These are phyloP conservation scores for Fusarium sp. DNA, from an alignment of 2,329 filamentous ascomycete species.

Conservation along the genomic window DNA sequence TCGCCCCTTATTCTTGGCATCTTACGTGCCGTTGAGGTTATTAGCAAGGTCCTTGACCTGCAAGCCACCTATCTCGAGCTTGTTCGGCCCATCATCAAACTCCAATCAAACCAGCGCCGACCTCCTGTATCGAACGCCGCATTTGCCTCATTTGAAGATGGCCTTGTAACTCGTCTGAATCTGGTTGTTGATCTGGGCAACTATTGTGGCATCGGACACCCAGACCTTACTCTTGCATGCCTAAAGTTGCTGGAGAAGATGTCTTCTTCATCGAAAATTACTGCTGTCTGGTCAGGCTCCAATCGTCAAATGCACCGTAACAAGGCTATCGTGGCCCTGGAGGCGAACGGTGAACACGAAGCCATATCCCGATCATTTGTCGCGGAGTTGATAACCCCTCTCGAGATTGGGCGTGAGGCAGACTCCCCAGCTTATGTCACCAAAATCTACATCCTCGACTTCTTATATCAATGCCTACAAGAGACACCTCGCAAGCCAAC, in stretches of 20 bases:
- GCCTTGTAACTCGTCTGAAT: constrained; percentile 80
- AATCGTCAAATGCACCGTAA: constrained; percentile 74
- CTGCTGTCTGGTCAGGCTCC: constrained; percentile 72
- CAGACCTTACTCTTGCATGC: constrained; percentile 81
- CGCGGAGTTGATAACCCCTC: constrained; percentile 70
- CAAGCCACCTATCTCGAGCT: constrained; percentile 93
- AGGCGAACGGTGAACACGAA: constrained; percentile 81
- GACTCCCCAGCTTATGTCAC: constrained; percentile 79
- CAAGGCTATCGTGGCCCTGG: constrained; percentile 88
- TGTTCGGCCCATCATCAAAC: constrained; percentile 80
- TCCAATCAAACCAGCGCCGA: constrained; percentile 67
- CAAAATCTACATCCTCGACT: constrained; percentile 85
- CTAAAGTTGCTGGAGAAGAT: constrained; percentile 86
- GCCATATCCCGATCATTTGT: constrained; percentile 80
- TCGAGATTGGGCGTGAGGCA: constrained; percentile 78
- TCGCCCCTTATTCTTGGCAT: constrained; percentile 85
- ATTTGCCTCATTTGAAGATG: constrained; percentile 92
- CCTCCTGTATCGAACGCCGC: constrained; percentile 72
- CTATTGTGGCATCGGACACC: constrained; percentile 86
- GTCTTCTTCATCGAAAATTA: constrained; percentile 82
- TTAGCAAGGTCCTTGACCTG: constrained; percentile 83
- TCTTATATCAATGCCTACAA: constrained; percentile 82
- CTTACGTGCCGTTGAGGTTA: constrained; percentile 81
- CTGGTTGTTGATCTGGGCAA: constrained; percentile 84
- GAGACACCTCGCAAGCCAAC: constrained; percentile 81